These are phyloP conservation scores for Gossypium davidsonii DNA, from an alignment of 441 rosid species.

Conservation along the genomic window DNA sequence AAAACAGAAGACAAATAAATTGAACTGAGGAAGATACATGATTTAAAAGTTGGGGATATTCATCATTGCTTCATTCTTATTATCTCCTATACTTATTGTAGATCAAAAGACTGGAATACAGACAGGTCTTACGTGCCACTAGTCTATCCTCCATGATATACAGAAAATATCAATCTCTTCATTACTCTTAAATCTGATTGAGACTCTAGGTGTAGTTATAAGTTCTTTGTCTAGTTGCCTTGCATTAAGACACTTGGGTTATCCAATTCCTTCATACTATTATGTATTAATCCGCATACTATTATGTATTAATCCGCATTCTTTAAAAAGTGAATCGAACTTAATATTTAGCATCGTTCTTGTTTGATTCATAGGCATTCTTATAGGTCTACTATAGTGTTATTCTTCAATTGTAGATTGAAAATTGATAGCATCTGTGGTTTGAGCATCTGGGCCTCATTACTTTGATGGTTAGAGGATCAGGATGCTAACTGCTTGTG, in stretches of 20 bases:
- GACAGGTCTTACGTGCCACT: not conserved
- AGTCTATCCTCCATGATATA: not conserved
- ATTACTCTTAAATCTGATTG: not conserved
- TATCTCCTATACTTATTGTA: not conserved
- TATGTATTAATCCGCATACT: not conserved
- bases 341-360: too few relatives aligned
- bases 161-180: not conserved
- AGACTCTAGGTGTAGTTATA: not conserved
- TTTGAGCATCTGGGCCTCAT: not conserved
- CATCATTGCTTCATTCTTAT: not conserved
- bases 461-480: not conserved
- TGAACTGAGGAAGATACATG: not conserved
- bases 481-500: not conserved
- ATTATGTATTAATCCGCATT: not conserved
- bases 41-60: constrained; percentile 1
- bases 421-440: not conserved
- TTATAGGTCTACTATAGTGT: not conserved
- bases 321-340: too few relatives aligned
- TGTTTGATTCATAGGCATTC: not conserved
- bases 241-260: not conserved
- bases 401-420: not conserved
- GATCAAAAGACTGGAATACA: not conserved
- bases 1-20: not conserved
- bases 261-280: not conserved
- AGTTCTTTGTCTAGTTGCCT: not conserved